A percentile compares a stretch with the other conserved stretches of the same genome.
These are phyloP conservation scores for Artemisia argyi DNA, from an alignment of 129 eudicot genomes.

Conservation along the genomic window DNA sequence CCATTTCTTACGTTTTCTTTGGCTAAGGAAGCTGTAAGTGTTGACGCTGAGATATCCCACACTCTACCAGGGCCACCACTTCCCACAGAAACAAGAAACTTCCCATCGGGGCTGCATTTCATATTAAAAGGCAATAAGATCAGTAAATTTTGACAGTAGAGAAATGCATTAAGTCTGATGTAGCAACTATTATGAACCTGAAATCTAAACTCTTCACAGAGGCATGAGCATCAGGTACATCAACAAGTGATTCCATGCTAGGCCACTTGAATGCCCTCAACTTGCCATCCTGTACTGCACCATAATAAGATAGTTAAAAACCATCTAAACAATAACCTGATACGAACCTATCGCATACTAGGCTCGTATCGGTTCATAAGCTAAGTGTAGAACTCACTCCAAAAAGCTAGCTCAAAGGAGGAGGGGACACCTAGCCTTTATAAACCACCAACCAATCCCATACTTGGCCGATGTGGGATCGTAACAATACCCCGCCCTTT, in stretches of 20 bases:
- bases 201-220: slow-evolving; percentile 87
- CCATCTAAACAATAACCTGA: neutral
- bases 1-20: slow-evolving; percentile 57
- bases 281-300: slow-evolving; percentile 98
- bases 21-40: slow-evolving; percentile 62
- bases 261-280: slow-evolving; percentile 98
- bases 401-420: too few relatives aligned
- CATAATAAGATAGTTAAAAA: slow-evolving; percentile 36
- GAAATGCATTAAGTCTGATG: neutral
- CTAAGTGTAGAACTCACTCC: too few relatives aligned
- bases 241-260: slow-evolving; percentile 63
- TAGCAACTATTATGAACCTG: slow-evolving; percentile 22
- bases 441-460: too few relatives aligned
- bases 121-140: slow-evolving; percentile 8
- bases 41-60: slow-evolving; percentile 75
- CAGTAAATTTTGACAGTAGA: neutral
- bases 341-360: too few relatives aligned
- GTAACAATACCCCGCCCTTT: too few relatives aligned
- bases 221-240: slow-evolving; percentile 64
- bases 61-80: slow-evolving; percentile 82
- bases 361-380: too few relatives aligned
- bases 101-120: slow-evolving; percentile 81
- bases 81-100: slow-evolving; percentile 85
- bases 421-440: too few relatives aligned
- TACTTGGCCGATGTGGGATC: too few relatives aligned